These are phyloP conservation scores for Moesziomyces sp. DNA, from an alignment of 1,284 basidiomycete genomes.

Conservation along the genomic window DNA sequence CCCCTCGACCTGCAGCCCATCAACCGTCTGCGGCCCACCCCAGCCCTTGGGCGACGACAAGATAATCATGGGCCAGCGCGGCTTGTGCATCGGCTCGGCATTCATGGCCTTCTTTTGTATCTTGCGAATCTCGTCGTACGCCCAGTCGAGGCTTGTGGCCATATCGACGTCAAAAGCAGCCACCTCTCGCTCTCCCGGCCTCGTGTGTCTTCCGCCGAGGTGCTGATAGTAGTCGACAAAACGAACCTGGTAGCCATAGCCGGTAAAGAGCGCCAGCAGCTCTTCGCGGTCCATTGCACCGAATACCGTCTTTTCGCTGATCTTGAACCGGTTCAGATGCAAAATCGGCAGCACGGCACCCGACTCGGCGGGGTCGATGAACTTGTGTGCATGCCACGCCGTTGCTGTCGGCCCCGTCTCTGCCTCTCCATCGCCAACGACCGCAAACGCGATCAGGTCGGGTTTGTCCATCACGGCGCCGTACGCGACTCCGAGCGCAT, in stretches of 20 bases:
- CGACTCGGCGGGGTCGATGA: constrained; percentile 87
- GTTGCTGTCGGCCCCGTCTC: constrained; percentile 74
- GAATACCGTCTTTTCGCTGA: constrained; percentile 85
- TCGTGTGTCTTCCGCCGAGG: constrained; percentile 74
- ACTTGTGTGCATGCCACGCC: constrained; percentile 85
- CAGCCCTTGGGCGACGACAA: constrained; percentile 80
- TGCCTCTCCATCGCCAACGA: constrained; percentile 87
- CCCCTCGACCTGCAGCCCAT: constrained; percentile 80
- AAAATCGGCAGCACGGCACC: constrained; percentile 88
- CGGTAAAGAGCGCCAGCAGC: constrained; percentile 76
- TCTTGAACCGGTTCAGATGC: constrained; percentile 86
- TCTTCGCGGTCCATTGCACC: constrained; percentile 91
- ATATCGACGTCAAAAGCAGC: constrained; percentile 71
- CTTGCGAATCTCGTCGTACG: constrained; percentile 68
- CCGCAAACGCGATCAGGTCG: constrained; percentile 79
- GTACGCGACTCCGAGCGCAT: constrained; percentile 81
- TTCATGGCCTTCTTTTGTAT: constrained; percentile 82
- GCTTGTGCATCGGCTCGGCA: constrained; percentile 81
- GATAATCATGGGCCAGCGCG: constrained; percentile 85
- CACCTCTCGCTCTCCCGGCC: constrained; percentile 67
- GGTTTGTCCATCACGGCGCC: constrained; percentile 82
- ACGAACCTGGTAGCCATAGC: constrained; percentile 73
- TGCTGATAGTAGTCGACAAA: constrained; percentile 77
- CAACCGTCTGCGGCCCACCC: constrained; percentile 76
- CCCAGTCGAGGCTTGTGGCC: constrained; percentile 82